phyloP scores from a whole-genome alignment of 257 asterid genomes.

The Coffea canephora region DNA sequence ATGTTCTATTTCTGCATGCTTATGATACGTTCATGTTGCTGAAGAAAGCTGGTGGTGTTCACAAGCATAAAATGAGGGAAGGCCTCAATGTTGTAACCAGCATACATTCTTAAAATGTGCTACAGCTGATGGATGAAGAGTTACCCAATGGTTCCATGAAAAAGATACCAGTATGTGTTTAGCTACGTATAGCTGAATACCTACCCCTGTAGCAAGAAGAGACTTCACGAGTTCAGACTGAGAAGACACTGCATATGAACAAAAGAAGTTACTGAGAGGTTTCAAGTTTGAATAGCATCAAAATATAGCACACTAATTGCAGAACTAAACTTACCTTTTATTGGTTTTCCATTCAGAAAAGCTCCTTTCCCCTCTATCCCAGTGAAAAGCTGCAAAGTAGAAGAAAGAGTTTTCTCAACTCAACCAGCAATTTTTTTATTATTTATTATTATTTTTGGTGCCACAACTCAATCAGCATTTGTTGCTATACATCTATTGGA shows the following conservation, averaged over 20 bases:
- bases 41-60: background rate
- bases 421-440: background rate
- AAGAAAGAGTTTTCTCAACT: conserved; percentile 16
- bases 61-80: background rate
- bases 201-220: conserved; percentile 91
- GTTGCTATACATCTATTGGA: background rate
- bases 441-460: too few species aligned
- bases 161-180: background rate
- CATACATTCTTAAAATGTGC: background rate
- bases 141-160: background rate
- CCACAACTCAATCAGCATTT: background rate
- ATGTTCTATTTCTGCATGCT: background rate
- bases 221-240: conserved; percentile 79
- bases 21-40: background rate
- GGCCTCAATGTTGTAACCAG: background rate
- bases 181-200: conserved; percentile 27
- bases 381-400: conserved; percentile 61
- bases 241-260: conserved; percentile 60
- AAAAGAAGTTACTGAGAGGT: conserved; percentile 13
- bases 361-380: conserved; percentile 74
- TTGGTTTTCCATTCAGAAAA: conserved; percentile 68
- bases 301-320: conserved; percentile 3
- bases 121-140: background rate
- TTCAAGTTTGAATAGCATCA: conserved; percentile 5
- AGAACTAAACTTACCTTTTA: conserved; percentile 45